These are phyloP conservation scores for Metrosideros polymorpha DNA, from an alignment of 441 rosid genomes.

Conservation along the genomic window DNA sequence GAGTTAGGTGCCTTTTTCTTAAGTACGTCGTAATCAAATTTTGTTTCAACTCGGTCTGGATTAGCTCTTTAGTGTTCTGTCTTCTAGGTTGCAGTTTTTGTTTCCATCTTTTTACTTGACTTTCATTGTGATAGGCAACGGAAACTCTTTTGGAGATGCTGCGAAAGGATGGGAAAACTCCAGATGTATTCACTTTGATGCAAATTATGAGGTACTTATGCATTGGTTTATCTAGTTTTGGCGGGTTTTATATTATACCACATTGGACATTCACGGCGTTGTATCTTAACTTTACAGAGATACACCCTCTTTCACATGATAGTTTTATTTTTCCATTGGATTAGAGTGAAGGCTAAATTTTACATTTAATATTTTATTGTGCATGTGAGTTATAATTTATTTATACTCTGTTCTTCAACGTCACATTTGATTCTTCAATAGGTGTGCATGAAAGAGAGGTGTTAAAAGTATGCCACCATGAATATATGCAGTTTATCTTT, in stretches of 20 bases:
- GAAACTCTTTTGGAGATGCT: slow-evolving; percentile 78
- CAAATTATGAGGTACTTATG: slow-evolving; percentile 61
- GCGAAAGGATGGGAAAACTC: slow-evolving; percentile 44
- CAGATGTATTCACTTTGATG: slow-evolving; percentile 52
- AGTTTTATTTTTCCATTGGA: not conserved
- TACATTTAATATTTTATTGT: not conserved
- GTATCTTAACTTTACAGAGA: not conserved
- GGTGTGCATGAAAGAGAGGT: not conserved
- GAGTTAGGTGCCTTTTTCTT: not conserved
- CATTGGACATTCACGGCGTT: not conserved
- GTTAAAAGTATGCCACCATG: not conserved
- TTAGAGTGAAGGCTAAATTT: not conserved
- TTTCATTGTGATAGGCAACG: slow-evolving; percentile 37
- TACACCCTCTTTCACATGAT: not conserved
- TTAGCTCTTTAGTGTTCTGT: not conserved
- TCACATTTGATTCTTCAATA: not conserved
- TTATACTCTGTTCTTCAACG: not conserved
- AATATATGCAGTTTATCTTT: not conserved
- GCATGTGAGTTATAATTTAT: not conserved
- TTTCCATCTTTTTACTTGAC: not conserved
- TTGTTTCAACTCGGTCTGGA: not conserved
- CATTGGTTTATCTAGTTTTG: not conserved
- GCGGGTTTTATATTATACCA: not conserved
- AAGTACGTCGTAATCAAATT: not conserved
- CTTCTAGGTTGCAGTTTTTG: not conserved